Base-by-base conservation (phyloP, 208 protist genomes). In the Acanthamoeba sp. region DNA sequence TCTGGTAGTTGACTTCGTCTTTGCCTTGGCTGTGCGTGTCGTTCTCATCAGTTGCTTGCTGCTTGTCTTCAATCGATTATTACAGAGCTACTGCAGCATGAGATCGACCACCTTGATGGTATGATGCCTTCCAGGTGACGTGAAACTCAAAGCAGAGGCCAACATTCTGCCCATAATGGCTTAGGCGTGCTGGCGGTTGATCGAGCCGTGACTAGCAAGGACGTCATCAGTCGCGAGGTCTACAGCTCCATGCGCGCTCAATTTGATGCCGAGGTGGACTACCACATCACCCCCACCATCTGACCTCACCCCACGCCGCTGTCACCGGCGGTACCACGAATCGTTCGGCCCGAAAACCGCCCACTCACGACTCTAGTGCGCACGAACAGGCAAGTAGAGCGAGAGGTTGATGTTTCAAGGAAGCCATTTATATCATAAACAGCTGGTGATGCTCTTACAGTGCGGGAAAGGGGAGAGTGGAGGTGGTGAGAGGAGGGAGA, bases 51-150 rank as follows among this genome's bases (percentile, higher is more conserved):
- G 34, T 76, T 38, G n/a, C n/a, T n/a, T n/a, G n/a, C n/a, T n/a
- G n/a, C n/a, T n/a, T n/a, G n/a, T n/a, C n/a, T n/a, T n/a, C n/a
- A n/a, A n/a, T n/a, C n/a, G n/a, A n/a, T n/a, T n/a, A n/a, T n/a
- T n/a, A 27, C 82, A 90, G 82, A 90, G 34, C 16, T 90, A 24
- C 48, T 90, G 45, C 82, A 90, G 34, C 82, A 90, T 29, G 82
- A 90, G 34, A 90, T 90, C n/a, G 82, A 90, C 18, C 82, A 90
- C 34, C 82, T 90, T 36, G 82, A 90, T 38, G 82, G 82, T 90
- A 90, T 14, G 34, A 5, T 50, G 5, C 24, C 55, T n/a, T 22
- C 78, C 1, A 24, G 27, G 16, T 14, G 12, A 9, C 78, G 7
- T 38, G 10, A 48, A 5, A 36, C 27, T 87, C 27, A 38, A 88